Evolutionary conservation across 1,284 basidiomycete species (phyloP).

Genomic region (Sparassis latifolia): DNA sequence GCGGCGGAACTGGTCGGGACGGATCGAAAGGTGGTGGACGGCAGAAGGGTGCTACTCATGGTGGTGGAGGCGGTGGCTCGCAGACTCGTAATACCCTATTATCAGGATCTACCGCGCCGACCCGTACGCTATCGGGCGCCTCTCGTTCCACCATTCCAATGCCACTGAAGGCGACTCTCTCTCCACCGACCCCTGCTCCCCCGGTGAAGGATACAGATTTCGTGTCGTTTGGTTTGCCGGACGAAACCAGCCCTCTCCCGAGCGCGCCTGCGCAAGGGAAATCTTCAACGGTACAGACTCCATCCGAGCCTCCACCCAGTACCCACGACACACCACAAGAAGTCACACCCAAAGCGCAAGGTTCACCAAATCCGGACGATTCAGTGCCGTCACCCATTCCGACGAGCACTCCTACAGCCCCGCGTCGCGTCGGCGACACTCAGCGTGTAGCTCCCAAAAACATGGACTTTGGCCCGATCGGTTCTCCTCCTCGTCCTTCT

Average conservation of each 20-base stretch:
- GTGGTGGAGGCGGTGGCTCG: slow-evolving; percentile 13
- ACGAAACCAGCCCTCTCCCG: slow-evolving; percentile 44
- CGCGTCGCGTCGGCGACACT: slow-evolving; percentile 29
- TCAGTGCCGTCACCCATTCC: slow-evolving; percentile 37
- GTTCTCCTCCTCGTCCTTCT: slow-evolving; percentile 54
- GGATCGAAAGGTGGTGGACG: slow-evolving; percentile 16
- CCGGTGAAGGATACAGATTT: slow-evolving; percentile 73
- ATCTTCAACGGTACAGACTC: slow-evolving; percentile 15
- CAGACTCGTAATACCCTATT: slow-evolving; percentile 41
- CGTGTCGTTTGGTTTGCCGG: slow-evolving; percentile 56
- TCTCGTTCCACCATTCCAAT: slow-evolving; percentile 56
- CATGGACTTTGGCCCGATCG: slow-evolving; percentile 68
- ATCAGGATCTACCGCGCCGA: slow-evolving; percentile 46
- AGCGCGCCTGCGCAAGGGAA: slow-evolving; percentile 40
- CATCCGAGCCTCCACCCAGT: slow-evolving; percentile 6
- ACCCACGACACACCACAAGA: slow-evolving; percentile 8
- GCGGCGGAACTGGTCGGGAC: slow-evolving; percentile 33
- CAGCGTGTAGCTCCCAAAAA: slow-evolving; percentile 20
- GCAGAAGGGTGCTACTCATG: slow-evolving; percentile 13
- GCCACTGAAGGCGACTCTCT: slow-evolving; percentile 63
- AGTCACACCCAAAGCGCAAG: slow-evolving; percentile 8
- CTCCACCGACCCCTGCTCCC: slow-evolving; percentile 74
- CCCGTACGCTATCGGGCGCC: slow-evolving; percentile 31
- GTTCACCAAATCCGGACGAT: slow-evolving; percentile 2
- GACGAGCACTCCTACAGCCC: slow-evolving; percentile 41